Evolutionary conservation across 176 grass and related monocot genomes (phyloP), one percentile per base, ranked within the genome.

Genomic region (Stipa capillata): DNA sequence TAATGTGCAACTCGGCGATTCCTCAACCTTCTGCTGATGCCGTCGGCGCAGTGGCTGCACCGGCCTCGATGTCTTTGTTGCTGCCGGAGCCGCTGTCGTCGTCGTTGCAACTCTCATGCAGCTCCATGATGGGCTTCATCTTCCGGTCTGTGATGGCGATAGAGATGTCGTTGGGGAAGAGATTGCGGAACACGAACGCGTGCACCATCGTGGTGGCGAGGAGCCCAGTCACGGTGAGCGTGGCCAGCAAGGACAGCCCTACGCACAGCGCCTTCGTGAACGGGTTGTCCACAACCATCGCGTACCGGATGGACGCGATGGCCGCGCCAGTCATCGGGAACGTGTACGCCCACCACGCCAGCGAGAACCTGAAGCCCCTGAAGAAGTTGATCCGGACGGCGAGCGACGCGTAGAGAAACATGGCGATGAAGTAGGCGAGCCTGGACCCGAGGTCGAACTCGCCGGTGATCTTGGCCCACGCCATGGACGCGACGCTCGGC

Each of bases 311-410:
- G 16, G 92, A 87, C 0, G 96, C 96, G 41, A 92, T 87, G 33
- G 90, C 81, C 5, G 92, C 96, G 44, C 92, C 85, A 4, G 96
- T 95, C 92, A 98, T 98, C 7, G 96, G 96, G 64, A 90, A 95
- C 51, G 96, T 98, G 73, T 98, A 98, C 1, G 92, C 95, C 95
- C 95, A 98, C 95, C 95, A 98, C 53, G 95, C 88, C 6, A 98
- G 77, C 3, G 95, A 94, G 79, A 98, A 98, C 62, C 80, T 64
- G 89, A 97, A 92, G 8, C 94, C 94, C 0, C 91, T 50, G 64
- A 97, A 97, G 83, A 97, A 97, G 66, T 97, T 97, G 74, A 97
- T 86, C 47, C 94, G 71, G 29, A 94, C 91, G 73, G 76, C 91
- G 55, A 98, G 95, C 53, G 95, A 98, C 25, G 89, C 73, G 81